A percentile compares a stretch with the other conserved stretches of the same genome.
Conservation (phyloP, 2,329 filamentous ascomycete species). For the Sporothrix brasiliensis region DNA sequence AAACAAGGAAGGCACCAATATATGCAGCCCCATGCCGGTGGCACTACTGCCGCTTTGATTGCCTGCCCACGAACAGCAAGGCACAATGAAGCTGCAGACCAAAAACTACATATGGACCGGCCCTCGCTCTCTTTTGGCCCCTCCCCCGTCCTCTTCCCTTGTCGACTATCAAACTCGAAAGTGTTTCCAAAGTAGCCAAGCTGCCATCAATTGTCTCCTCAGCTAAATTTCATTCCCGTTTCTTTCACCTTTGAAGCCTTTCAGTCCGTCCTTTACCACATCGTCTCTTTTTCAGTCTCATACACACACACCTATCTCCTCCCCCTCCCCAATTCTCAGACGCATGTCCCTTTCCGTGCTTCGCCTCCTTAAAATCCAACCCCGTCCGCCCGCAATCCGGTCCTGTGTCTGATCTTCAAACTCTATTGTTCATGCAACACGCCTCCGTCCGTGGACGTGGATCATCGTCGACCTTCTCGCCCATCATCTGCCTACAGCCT, state of each 20-base stretch:
- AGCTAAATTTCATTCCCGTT: slow-evolving; percentile 35
- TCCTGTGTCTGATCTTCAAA: slow-evolving; percentile 42
- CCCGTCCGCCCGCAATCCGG: slow-evolving; percentile 12
- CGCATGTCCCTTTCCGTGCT: slow-evolving; percentile 37
- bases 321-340: slow-evolving; percentile 19
- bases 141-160: slow-evolving; percentile 30
- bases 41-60: slow-evolving; percentile 18
- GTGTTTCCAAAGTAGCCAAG: slow-evolving; percentile 38
- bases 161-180: slow-evolving; percentile 50
- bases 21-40: slow-evolving; percentile 11
- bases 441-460: slow-evolving; percentile 16
- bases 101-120: slow-evolving; percentile 28
- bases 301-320: neutral
- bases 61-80: neutral
- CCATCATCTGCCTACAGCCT: slow-evolving; percentile 3
- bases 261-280: neutral
- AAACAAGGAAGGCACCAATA: neutral
- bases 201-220: slow-evolving; percentile 40
- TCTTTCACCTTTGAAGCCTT: slow-evolving; percentile 43
- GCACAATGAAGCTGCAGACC: neutral
- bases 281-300: neutral
- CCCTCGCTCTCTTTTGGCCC: slow-evolving; percentile 29
- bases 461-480: neutral
- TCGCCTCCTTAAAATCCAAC: slow-evolving; percentile 39
- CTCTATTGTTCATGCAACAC: slow-evolving; percentile 32